phyloP scores from a whole-genome alignment of 768 basidiomycete species.

The Termitomyces sp. region DNA sequence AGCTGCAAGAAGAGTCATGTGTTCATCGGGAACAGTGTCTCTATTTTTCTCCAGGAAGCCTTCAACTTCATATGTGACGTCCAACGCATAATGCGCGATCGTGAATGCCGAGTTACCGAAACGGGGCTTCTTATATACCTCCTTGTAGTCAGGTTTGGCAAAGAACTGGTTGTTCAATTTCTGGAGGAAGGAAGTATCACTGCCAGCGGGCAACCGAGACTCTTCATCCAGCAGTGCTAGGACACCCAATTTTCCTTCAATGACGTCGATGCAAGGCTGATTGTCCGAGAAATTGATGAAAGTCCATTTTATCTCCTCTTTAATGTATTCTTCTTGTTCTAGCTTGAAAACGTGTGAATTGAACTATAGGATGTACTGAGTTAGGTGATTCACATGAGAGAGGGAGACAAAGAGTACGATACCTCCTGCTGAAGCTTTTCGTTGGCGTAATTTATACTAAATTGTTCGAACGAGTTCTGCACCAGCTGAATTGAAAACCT shows the following conservation, averaged over 20 bases:
- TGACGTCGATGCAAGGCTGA: constrained; percentile 97
- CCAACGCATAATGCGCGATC: constrained; percentile 95
- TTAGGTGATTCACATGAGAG: background rate
- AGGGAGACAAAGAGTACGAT: constrained; percentile 9
- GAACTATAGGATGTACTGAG: constrained; percentile 49
- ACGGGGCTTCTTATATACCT: constrained; percentile 96
- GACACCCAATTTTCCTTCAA: constrained; percentile 95
- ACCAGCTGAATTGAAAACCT: background rate
- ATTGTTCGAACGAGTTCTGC: constrained; percentile 93
- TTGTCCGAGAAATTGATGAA: constrained; percentile 99
- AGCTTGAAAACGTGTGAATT: constrained; percentile 99
- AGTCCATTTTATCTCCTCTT: constrained; percentile 98
- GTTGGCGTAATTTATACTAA: constrained; percentile 99
- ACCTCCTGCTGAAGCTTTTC: constrained; percentile 98
- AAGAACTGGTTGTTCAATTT: constrained; percentile 83
- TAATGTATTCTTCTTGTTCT: constrained; percentile 98
- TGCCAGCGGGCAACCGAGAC: constrained; percentile 91
- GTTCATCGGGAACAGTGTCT: constrained; percentile 98
- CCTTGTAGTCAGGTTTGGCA: constrained; percentile 76
- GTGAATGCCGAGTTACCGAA: constrained; percentile 98
- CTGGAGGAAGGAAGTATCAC: constrained; percentile 86
- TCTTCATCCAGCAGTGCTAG: constrained; percentile 95
- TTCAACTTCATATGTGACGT: constrained; percentile 97
- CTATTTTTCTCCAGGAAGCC: constrained; percentile 99
- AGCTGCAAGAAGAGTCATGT: constrained; percentile 78